phyloP scores from a whole-genome alignment of 805 yeast genomes.

The Wickerhamomyces silvicola region DNA sequence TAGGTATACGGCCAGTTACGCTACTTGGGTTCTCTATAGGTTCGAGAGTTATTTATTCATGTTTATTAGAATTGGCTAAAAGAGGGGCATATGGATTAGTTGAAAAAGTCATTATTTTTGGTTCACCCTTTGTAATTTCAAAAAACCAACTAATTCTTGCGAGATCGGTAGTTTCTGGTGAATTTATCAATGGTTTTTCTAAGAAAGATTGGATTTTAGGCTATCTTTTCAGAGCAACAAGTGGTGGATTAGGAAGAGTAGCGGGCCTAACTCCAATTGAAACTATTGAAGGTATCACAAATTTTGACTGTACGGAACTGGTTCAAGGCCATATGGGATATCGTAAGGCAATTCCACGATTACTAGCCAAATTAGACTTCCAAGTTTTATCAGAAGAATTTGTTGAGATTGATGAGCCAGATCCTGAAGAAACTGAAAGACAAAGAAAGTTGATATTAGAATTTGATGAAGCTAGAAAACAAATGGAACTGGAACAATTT shows the following conservation, averaged over 20 bases:
- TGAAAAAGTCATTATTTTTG: slow-evolving; percentile 83
- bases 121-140: slow-evolving; percentile 79
- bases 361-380: slow-evolving; percentile 65
- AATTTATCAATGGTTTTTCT: slow-evolving; percentile 85
- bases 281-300: slow-evolving; percentile 61
- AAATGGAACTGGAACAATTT: slow-evolving; percentile 40
- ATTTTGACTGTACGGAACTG: slow-evolving; percentile 76
- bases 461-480: slow-evolving; percentile 77
- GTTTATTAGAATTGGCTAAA: slow-evolving; percentile 78
- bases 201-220: slow-evolving; percentile 95
- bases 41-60: slow-evolving; percentile 85
- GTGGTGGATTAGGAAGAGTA: slow-evolving; percentile 89
- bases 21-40: slow-evolving; percentile 92
- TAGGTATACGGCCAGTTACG: slow-evolving; percentile 90
- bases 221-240: slow-evolving; percentile 88
- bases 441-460: slow-evolving; percentile 78
- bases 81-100: slow-evolving; percentile 82
- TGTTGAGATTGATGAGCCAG: slow-evolving; percentile 93
- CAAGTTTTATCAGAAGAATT: slow-evolving; percentile 85
- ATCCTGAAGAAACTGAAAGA: slow-evolving; percentile 77
- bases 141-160: slow-evolving; percentile 73
- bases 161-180: slow-evolving; percentile 82
- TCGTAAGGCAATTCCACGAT: slow-evolving; percentile 85
- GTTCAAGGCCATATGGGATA: slow-evolving; percentile 98
- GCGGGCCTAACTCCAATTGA: slow-evolving; percentile 82